Percentiles rank a stretch among this genome's conserved stretches.
phyloP scores from a whole-genome alignment of 345 rosid species.

The Citrus maxima region DNA sequence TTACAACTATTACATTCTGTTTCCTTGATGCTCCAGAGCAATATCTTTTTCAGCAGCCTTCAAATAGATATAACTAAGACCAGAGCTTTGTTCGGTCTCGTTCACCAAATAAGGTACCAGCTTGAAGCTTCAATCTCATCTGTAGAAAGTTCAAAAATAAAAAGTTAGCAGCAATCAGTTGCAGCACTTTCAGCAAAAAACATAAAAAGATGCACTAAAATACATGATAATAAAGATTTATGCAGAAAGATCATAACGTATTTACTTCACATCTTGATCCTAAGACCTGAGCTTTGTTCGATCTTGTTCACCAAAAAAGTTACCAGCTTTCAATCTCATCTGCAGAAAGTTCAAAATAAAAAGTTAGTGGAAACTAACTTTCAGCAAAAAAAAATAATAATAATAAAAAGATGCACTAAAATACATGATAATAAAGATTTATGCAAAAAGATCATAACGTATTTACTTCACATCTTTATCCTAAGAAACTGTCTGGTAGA shows the following conservation, averaged over 20 bases:
- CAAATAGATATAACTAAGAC: not conserved
- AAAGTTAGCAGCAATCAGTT: conserved; percentile 7
- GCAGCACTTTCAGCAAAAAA: too few relatives aligned
- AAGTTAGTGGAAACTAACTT: conserved; percentile 10
- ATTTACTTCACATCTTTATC: conserved; percentile 5
- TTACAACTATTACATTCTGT: not conserved
- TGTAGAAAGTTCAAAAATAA: conserved; percentile 23
- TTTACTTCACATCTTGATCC: not conserved
- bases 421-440: not conserved
- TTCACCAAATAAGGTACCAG: not conserved
- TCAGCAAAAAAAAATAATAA: not conserved
- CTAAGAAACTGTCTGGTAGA: not conserved
- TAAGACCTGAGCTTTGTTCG: not conserved
- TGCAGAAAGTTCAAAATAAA: conserved; percentile 24
- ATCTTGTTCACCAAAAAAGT: not conserved
- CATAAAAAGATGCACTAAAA: conserved; percentile 1
- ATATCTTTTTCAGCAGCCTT: not conserved
- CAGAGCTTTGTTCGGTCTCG: not conserved
- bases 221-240: not conserved
- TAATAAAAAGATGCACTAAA: not conserved
- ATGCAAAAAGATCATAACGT: not conserved
- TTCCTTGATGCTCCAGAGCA: too few relatives aligned
- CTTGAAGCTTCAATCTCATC: conserved; percentile 7
- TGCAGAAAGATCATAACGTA: not conserved
- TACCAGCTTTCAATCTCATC: conserved; percentile 11